Percentiles rank a stretch among this genome's conserved stretches.
phyloP scores from a whole-genome alignment of 805 yeast species.

The Candida montana region DNA sequence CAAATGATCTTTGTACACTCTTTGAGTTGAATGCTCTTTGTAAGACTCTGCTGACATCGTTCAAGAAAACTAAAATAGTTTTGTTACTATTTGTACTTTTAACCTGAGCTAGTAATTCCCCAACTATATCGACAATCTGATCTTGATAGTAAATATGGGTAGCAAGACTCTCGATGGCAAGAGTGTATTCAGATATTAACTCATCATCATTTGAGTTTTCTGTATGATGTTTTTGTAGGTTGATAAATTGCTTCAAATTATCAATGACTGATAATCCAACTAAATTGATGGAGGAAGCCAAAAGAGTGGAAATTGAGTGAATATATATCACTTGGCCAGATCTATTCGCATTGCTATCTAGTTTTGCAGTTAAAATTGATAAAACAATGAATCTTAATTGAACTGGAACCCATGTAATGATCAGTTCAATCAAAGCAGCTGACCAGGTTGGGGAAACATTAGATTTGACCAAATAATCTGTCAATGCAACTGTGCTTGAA shows the following conservation, averaged over 20 bases:
- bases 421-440: constrained; percentile 50
- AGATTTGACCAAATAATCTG: constrained; percentile 36
- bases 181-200: constrained; percentile 41
- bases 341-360: constrained; percentile 19
- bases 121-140: constrained; percentile 77
- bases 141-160: constrained; percentile 80
- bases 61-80: constrained; percentile 11
- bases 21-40: constrained; percentile 13
- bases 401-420: constrained; percentile 76
- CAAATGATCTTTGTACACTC: constrained; percentile 21
- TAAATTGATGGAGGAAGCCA: constrained; percentile 76
- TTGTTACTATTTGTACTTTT: constrained; percentile 20
- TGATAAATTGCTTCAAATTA: constrained; percentile 53
- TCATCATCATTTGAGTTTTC: constrained; percentile 21
- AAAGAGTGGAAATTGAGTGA: constrained; percentile 46
- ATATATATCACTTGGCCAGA: constrained; percentile 31
- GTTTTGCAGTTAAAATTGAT: constrained; percentile 37
- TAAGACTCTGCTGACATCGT: constrained; percentile 15
- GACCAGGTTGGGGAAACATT: constrained; percentile 43
- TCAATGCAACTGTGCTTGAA: constrained; percentile 48
- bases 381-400: constrained; percentile 67
- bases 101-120: constrained; percentile 50
- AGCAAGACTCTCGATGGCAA: constrained; percentile 64
- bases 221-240: constrained; percentile 36
- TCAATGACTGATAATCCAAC: constrained; percentile 86